These are phyloP conservation scores for Noccaea caerulescens DNA, from an alignment of 345 rosid species.

Conservation along the genomic window DNA sequence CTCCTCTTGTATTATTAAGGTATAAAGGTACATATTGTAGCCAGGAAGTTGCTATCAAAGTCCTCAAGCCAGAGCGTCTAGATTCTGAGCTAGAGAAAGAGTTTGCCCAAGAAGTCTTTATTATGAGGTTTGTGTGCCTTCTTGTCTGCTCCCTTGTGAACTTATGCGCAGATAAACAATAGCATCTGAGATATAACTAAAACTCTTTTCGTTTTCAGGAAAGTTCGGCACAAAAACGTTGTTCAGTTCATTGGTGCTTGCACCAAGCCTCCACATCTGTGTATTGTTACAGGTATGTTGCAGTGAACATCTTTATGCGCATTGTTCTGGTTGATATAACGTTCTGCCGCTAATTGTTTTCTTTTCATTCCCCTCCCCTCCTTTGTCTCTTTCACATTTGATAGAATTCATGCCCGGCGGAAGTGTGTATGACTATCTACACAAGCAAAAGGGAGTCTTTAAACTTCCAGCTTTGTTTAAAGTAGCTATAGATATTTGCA, in stretches of 20 bases:
- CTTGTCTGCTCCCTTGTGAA: constrained; percentile 11
- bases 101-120: constrained; percentile 95
- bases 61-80: constrained; percentile 90
- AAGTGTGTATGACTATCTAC: constrained; percentile 97
- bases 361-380: constrained; percentile 28
- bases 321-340: constrained; percentile 14
- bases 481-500: constrained; percentile 91
- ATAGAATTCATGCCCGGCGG: constrained; percentile 96
- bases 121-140: constrained; percentile 72
- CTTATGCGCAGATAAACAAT: constrained; percentile 15
- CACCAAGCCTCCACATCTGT: constrained; percentile 89
- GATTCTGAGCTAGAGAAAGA: constrained; percentile 85
- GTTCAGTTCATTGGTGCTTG: constrained; percentile 99
- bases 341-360: constrained; percentile 1
- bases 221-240: constrained; percentile 94
- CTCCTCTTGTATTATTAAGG: constrained; percentile 49
- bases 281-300: constrained; percentile 83
- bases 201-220: constrained; percentile 55
- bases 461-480: constrained; percentile 86
- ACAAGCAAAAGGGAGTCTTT: constrained; percentile 88
- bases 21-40: constrained; percentile 91
- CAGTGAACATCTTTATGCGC: constrained; percentile 14
- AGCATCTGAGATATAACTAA: constrained; percentile 26
- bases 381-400: constrained; percentile 7
- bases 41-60: constrained; percentile 97